Base-by-base conservation (phyloP, 2,329 filamentous ascomycete species). In the Ophiostoma sp. region DNA sequence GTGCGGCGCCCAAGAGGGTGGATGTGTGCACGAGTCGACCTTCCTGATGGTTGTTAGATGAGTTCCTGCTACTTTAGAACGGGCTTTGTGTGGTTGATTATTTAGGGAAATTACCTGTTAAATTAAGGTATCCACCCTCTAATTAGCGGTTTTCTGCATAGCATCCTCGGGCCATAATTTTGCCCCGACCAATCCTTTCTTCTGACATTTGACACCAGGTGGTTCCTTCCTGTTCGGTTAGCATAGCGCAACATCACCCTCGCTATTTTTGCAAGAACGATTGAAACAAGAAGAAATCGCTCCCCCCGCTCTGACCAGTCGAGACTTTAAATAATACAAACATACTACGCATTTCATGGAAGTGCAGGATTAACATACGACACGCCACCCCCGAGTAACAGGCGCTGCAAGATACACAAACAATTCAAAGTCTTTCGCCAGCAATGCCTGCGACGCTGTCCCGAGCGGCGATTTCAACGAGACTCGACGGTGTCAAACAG, bases 11-110 rank as follows among this genome's bases (percentile, higher is more conserved):
- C 59, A 63, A 63, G 59, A 63, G 57, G 57, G 57, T 61, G 59
- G 59, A 36, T 63, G 31, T 64, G 59, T 64, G 59, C 31, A 39
- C 59, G 59, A 42, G 59, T 64, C 31, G 59, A 42, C 59, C 59
- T 64, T 64, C 59, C 59, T 64, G 33, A 64, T 64, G 59, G 59
- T 39, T 64, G 33, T 42, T 19, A 64, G 59, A 64, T 64, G 59
- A 64, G 59, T 63, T 63, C 59, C 59, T 63, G 31, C 15, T 61
- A 61, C 57, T 61, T 59, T 59, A 33, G 55, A 59, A 59, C 55
- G 55, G 55, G 55, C 55, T 59, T 59, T 33, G 55, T 59, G 22
- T 59, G 22, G 57, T 61, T 61, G 31, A 61, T 33, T 61, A 61
- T 61, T 61, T 61, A 28, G 57, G 57, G 57, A 61, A 61, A 61